Base-by-base conservation (phyloP, 2,329 filamentous ascomycete genomes). In the Huntiella abstrusa region DNA sequence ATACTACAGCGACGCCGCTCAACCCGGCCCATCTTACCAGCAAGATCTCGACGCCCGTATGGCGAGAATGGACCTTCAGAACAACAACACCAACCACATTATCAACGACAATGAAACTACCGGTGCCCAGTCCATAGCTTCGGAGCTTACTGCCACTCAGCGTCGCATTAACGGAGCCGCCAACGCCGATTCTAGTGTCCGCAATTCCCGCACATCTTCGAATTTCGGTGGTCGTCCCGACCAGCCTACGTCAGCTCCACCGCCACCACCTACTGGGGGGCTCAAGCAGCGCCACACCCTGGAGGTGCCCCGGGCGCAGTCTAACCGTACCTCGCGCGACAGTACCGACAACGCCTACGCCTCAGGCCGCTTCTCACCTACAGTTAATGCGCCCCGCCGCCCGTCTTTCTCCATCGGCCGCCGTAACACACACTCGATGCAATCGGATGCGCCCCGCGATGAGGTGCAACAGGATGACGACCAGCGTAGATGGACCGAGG, bases 391-490 rank as follows among this genome's bases (percentile, higher is more conserved):
- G 19, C 69, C 72, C 2, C 77, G 88, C 55, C 73, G 87, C 54
- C 77, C 81, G 6, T 98, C 91, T n/a, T 68, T 94, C 51, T 87
- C 74, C 53, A 65, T 96, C 46, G 83, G 73, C 45, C 74, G 88
- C 56, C 75, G 85, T 51, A 78, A 80, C 51, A 95, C 88, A 17
- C 74, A 85, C 51, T 92, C 85, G 5, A 75, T 92, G 57, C 78
- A 87, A 55, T 91, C 85, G 2, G 87, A 96, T 55, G 67, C 78
- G 55, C 80, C 83, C 42, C 70, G 84, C 33, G 88, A 96, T 54
- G 88, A 95, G 54, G 66, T 87, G 15, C 70, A 78, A 2, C 83
- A 80, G 13, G 88, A 96, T 57, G 88, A 95, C 55, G 88, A 96
- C 57, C 86, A 88, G 34, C 71, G 83, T 49, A 75, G 86, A 47